Conservation (phyloP, 1,284 basidiomycete genomes). For the Malassezia pachydermatis region DNA sequence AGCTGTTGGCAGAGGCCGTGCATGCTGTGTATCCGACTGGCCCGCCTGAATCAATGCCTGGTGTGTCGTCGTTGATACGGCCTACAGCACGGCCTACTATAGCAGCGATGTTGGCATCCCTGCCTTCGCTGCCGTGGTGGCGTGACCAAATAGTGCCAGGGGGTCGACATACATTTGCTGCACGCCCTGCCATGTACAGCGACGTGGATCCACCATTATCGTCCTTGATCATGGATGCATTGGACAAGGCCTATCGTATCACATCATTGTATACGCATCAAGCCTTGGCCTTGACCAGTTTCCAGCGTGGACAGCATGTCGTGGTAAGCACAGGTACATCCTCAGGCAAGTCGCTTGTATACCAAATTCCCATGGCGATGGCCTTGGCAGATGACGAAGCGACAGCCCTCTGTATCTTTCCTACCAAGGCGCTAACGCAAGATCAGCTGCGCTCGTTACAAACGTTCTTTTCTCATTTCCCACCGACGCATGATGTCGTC, state of each 20-base stretch:
- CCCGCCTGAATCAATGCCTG: conserved; percentile 26
- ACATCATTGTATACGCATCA: conserved; percentile 67
- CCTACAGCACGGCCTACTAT: conserved; percentile 33
- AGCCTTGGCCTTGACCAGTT: conserved; percentile 62
- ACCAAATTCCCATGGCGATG: conserved; percentile 59
- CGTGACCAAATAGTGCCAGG: conserved; percentile 46
- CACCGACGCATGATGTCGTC: conserved; percentile 57
- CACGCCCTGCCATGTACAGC: conserved; percentile 23
- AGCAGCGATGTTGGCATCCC: conserved; percentile 29
- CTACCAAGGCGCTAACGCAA: conserved; percentile 85
- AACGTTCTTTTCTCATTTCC: conserved; percentile 56
- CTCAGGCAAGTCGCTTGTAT: conserved; percentile 83
- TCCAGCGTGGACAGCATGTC: conserved; percentile 60
- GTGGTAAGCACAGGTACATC: conserved; percentile 84
- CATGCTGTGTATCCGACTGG: conserved; percentile 38
- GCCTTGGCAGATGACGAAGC: conserved; percentile 60
- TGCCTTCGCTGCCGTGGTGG: conserved; percentile 37
- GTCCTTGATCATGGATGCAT: conserved; percentile 55
- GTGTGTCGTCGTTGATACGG: conserved; percentile 29
- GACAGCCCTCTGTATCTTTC: conserved; percentile 77
- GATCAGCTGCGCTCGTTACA: conserved; percentile 58
- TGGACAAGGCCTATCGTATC: conserved; percentile 60
- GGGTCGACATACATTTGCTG: conserved; percentile 33
- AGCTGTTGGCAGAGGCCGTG: conserved; percentile 35
- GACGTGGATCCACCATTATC: conserved; percentile 28